Base-by-base conservation (phyloP, 345 rosid genomes). In the Mallotus nudiflorus region DNA sequence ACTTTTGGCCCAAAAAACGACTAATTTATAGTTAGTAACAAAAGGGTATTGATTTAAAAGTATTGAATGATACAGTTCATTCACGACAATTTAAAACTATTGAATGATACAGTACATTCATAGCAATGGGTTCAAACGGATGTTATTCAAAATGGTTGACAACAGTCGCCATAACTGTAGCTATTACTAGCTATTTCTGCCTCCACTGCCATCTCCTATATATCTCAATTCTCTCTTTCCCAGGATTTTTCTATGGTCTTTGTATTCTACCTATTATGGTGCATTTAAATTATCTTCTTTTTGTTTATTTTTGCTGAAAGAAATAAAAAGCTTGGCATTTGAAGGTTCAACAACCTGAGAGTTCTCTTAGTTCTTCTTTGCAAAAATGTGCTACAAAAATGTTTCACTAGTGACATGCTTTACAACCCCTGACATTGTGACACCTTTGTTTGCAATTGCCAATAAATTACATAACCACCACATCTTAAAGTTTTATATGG, bases 301-400 rank as follows among this genome's bases (percentile, higher is more conserved):
- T 71, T 89, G 96, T 83, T 79, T 87, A 75, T 77, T 62, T 76
- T 60, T 82, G 85, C 78, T 68, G 82, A 77, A 85, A 79, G 73
- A 82, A 75, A 66, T 74, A 68, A 66, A 74, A 65, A 70, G 75
- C 76, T 37, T 55, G 74, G 76, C 73, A 77, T 29, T 57, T 60
- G 42, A 89, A 71, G 79, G 33, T 85, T 58, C 57, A 73, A 29
- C 84, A 86, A 79, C 90, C 91, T 52, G 78, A 86, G 69, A 80
- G 68, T 55, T 84, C 91, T 75, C 84, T 94, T 73, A 78, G 82
- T 65, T 85, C 89, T 15, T 77, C 89, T 11, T n/a, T 57, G 56
- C 84, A 85, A 27, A 91, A 87, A 77, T 78, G 87, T 79, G 85
- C 89, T 53, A 84, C 97, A 13, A 95, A 94, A 84, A 81, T n/a